Base-by-base conservation (phyloP, 306 rosid species). In the Citrullus colocynthis region DNA sequence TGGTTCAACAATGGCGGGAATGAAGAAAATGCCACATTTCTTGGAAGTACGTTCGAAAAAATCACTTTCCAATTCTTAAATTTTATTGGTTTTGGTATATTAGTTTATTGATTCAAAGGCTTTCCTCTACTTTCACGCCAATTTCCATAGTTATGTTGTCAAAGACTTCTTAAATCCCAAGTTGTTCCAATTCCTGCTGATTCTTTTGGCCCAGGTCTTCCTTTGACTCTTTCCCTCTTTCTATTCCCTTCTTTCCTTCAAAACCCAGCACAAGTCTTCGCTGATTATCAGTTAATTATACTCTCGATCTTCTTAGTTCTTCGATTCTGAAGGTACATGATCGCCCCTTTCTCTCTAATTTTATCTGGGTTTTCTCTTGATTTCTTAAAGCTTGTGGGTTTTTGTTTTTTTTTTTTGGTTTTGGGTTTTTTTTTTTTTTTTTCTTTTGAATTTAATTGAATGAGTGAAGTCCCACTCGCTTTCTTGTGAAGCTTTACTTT, bases 191-290 rank as follows among this genome's bases (percentile, higher is more conserved):
- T 56, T 14, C 18, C 49, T 5, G 65, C 65, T n/a, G 63, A 54
- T 57, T 7, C 78, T 75, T 56, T 34, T 37, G 63, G 78, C 78
- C 36, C 52, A 75, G 66, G 66, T 57, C 67, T 41, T 42, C 37
- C 79, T 57, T 45, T 60, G 79, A 76, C 79, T 20, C 79, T 24
- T 60, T 39, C 79, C 30, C 67, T 75, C 67, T 5, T 44, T 58
- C 70, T 14, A n/a, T 76, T 51, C 28, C 13, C 44, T 51, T 51
- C 45, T 51, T 51, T 32, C 61, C 77, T 73, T 73, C 77, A 49
- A 73, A 51, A 30, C 59, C 77, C 77, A 28, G 24, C 52, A 15
- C 41, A 30, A 48, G 37, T 30, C 70, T 56, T 60, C 67, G 13
- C 34, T 58, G 56, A 13, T 76, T 41, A n/a, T 16, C 61, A 9